Conservation (phyloP, 169 alveolate genomes). For the Plasmodium adleri region DNA sequence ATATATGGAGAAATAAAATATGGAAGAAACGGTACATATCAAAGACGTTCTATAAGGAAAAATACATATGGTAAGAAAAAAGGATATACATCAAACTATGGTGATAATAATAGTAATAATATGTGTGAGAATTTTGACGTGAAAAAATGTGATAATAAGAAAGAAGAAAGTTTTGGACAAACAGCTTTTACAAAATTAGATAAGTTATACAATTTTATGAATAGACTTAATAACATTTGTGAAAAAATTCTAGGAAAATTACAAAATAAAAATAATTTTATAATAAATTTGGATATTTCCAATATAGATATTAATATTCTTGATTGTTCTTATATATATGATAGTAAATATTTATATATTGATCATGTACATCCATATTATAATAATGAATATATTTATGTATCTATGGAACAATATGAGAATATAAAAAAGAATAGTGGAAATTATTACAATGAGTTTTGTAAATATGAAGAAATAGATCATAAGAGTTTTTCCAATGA, state of each 20-base stretch:
- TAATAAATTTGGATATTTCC: slow-evolving; percentile 34
- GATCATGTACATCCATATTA: slow-evolving; percentile 66
- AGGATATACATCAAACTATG: not conserved
- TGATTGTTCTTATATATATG: slow-evolving; percentile 63
- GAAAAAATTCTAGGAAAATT: slow-evolving; percentile 24
- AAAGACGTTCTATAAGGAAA: not conserved
- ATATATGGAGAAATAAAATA: not conserved
- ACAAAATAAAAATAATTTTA: slow-evolving; percentile 26
- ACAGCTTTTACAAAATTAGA: not conserved
- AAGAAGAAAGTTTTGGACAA: too few relatives aligned
- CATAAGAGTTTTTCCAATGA: slow-evolving; percentile 23
- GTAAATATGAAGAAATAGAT: slow-evolving; percentile 21
- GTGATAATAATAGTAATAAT: not conserved
- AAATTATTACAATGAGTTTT: slow-evolving; percentile 5
- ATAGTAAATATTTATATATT: slow-evolving; percentile 48
- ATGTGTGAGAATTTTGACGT: too few relatives aligned
- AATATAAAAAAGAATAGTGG: slow-evolving; percentile 20
- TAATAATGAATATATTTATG: slow-evolving; percentile 32
- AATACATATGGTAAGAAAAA: not conserved
- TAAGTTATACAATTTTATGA: slow-evolving; percentile 34
- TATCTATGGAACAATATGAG: slow-evolving; percentile 60
- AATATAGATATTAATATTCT: slow-evolving; percentile 52
- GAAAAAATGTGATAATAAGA: too few relatives aligned
- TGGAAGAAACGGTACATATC: too few relatives aligned
- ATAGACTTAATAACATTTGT: slow-evolving; percentile 16